Percentiles rank a stretch among this genome's conserved stretches.
Evolutionary conservation across 73 alveolate genomes (phyloP).

Genomic region (Tetrahymena malaccensis): DNA sequence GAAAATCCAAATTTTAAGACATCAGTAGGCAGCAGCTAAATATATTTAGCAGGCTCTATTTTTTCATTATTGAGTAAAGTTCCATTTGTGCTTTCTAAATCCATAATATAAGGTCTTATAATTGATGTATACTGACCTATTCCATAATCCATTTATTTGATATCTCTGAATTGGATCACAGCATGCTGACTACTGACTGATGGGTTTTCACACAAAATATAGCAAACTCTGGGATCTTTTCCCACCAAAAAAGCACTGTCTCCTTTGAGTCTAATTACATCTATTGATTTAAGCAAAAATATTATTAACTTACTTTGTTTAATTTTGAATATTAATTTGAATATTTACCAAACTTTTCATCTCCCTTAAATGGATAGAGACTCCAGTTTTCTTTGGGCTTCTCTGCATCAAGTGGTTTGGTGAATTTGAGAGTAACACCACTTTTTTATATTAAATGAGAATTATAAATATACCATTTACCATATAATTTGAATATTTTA

Average conservation of each 20-base stretch:
- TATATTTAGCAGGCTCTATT: slow-evolving; percentile 83
- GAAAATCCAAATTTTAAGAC: slow-evolving; percentile 88
- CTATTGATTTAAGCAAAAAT: neutral
- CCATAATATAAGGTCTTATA: slow-evolving; percentile 88
- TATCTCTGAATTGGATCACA: slow-evolving; percentile 83
- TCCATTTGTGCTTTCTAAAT: slow-evolving; percentile 92
- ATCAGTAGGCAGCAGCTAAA: slow-evolving; percentile 83
- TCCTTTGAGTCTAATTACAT: slow-evolving; percentile 21
- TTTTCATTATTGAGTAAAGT: slow-evolving; percentile 81
- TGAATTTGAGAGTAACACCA: slow-evolving; percentile 18
- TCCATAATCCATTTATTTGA: slow-evolving; percentile 19
- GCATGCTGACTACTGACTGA: slow-evolving; percentile 91
- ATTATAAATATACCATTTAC: neutral
- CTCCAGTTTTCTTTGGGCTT: slow-evolving; percentile 36
- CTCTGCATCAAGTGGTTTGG: slow-evolving; percentile 42
- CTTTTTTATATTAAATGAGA: neutral
- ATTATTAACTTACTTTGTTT: too few relatives aligned
- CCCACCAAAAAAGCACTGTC: slow-evolving; percentile 58
- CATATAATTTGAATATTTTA: neutral
- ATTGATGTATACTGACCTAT: slow-evolving; percentile 30
- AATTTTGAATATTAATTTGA: neutral
- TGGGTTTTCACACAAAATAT: slow-evolving; percentile 75
- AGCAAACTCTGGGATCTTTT: slow-evolving; percentile 81
- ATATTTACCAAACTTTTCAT: neutral
- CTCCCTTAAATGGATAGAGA: slow-evolving; percentile 31